These are phyloP conservation scores for Rhodamnia rubescens DNA, from an alignment of 345 rosid species.

Conservation along the genomic window DNA sequence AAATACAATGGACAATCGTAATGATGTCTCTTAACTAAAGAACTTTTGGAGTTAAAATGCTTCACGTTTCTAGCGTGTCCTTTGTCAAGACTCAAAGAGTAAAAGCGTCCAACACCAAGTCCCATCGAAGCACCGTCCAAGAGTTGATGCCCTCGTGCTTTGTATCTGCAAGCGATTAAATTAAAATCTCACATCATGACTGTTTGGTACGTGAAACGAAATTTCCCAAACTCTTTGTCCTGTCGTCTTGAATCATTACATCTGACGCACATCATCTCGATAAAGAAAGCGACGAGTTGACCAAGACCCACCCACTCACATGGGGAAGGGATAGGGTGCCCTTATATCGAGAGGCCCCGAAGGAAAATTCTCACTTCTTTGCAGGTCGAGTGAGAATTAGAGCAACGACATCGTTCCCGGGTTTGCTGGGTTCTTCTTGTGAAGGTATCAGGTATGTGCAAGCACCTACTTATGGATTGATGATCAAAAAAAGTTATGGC, in stretches of 20 bases:
- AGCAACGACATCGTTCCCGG: not conserved
- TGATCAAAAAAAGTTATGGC: not conserved
- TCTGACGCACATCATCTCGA: not conserved
- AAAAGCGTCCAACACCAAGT: too few relatives aligned
- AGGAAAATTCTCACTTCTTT: not conserved
- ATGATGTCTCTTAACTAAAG: not conserved
- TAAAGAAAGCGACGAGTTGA: not conserved
- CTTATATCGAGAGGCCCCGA: not conserved
- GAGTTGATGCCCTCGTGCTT: not conserved
- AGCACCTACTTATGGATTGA: not conserved
- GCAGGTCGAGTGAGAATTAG: not conserved
- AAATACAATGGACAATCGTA: not conserved
- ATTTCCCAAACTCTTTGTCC: not conserved
- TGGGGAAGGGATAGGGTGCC: not conserved
- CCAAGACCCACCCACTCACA: not conserved
- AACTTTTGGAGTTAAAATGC: not conserved
- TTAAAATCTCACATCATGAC: not conserved
- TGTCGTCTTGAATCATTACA: not conserved
- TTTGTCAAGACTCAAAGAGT: too few relatives aligned
- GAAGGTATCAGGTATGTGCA: not conserved
- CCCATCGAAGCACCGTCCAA: too few relatives aligned
- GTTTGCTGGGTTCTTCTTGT: not conserved
- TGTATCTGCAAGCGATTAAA: not conserved
- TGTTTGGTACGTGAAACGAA: not conserved
- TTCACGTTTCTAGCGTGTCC: not conserved